Conservation (phyloP, 116 monocot species). For the Trichopus zeylanicus region DNA sequence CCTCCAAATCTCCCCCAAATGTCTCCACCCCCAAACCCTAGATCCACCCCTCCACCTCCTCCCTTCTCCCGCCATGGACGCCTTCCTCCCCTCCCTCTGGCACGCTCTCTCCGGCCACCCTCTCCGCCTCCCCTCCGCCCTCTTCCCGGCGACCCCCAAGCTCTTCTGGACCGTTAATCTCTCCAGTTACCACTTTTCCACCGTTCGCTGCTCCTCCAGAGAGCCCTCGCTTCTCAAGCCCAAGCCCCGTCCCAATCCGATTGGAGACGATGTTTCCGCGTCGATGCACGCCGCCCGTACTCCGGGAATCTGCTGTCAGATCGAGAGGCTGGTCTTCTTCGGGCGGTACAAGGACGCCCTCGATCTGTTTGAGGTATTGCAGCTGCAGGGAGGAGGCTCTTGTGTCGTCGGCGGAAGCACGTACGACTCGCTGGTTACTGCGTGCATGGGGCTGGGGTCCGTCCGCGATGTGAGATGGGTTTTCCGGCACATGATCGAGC, state of each 20-base stretch:
- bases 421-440: slow-evolving; percentile 48
- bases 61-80: background rate
- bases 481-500: slow-evolving; percentile 40
- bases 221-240: background rate
- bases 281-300: too few species aligned
- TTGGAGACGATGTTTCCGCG: background rate
- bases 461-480: slow-evolving; percentile 29
- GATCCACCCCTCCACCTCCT: too few species aligned
- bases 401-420: slow-evolving; percentile 17
- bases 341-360: slow-evolving; percentile 58
- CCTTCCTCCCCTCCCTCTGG: background rate
- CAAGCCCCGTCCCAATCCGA: background rate
- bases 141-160: too few species aligned
- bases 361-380: slow-evolving; percentile 63
- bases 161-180: too few species aligned
- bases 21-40: too few species aligned
- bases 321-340: slow-evolving; percentile 51
- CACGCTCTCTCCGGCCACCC: background rate
- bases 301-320: slow-evolving; percentile 21
- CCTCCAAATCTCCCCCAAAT: too few species aligned
- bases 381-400: slow-evolving; percentile 7
- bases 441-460: slow-evolving; percentile 51
- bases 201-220: background rate
- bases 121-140: background rate
- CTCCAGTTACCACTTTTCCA: background rate